A percentile compares a stretch with the other conserved stretches of the same genome.
Conservation (phyloP, 805 yeast species). For the Lipomyces sp. region DNA sequence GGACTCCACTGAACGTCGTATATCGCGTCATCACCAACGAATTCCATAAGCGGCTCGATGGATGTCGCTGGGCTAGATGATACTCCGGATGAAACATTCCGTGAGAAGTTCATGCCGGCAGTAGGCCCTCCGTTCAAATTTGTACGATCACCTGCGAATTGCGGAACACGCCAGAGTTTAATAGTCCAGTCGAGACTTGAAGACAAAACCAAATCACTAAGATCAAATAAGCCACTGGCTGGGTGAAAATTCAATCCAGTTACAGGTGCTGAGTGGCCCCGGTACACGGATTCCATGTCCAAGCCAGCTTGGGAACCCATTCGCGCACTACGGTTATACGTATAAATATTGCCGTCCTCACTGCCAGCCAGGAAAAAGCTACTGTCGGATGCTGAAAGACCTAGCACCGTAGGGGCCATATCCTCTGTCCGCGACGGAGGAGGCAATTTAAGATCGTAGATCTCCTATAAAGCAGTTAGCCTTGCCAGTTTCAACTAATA, state of each 20-base stretch:
- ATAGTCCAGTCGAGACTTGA: slow-evolving; percentile 42
- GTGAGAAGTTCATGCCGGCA: too few relatives aligned
- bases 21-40: slow-evolving; percentile 36
- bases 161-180: slow-evolving; percentile 36
- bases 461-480: slow-evolving; percentile 27
- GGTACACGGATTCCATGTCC: slow-evolving; percentile 30
- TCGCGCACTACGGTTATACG: slow-evolving; percentile 36
- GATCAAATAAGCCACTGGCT: slow-evolving; percentile 30
- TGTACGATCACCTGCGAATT: not conserved
- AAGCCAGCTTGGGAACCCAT: slow-evolving; percentile 37
- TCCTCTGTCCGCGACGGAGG: slow-evolving; percentile 31
- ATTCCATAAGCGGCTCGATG: slow-evolving; percentile 30
- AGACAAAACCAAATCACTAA: slow-evolving; percentile 34
- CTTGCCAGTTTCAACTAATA: not conserved
- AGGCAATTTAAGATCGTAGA: slow-evolving; percentile 33
- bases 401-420: slow-evolving; percentile 36
- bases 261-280: slow-evolving; percentile 40
- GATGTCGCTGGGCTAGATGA: not conserved
- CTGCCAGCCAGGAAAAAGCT: slow-evolving; percentile 40
- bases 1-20: slow-evolving; percentile 43
- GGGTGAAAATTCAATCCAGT: slow-evolving; percentile 36
- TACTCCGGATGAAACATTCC: too few relatives aligned
- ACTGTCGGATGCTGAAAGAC: slow-evolving; percentile 34
- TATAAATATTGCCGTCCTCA: slow-evolving; percentile 39
- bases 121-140: not conserved